phyloP scores from a whole-genome alignment of 805 yeast species.

The Nakazawaea wickerhamii region DNA sequence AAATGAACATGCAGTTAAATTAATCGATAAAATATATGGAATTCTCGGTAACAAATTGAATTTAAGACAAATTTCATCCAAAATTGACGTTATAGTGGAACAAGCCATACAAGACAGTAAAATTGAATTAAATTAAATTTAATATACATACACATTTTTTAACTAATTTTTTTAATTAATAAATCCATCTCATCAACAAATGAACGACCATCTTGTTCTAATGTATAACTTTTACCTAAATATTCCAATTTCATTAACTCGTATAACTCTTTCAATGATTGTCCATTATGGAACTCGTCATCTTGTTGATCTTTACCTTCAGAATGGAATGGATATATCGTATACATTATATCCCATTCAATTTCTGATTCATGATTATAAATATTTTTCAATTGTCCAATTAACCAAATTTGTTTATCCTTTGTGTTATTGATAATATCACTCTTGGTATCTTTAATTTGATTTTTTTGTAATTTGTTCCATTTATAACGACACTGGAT shows the following conservation, averaged over 20 bases:
- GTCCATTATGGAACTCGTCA: not conserved
- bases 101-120: slow-evolving; percentile 3
- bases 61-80: not conserved
- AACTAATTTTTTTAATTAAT: slow-evolving; percentile 5
- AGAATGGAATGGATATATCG: slow-evolving; percentile 7
- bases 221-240: not conserved
- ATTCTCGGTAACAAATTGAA: slow-evolving; percentile 3
- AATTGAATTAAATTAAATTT: slow-evolving; percentile 3
- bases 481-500: slow-evolving; percentile 96
- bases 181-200: slow-evolving; percentile 6
- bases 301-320: not conserved
- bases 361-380: slow-evolving; percentile 7
- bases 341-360: slow-evolving; percentile 11
- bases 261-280: slow-evolving; percentile 1
- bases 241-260: slow-evolving; percentile 8
- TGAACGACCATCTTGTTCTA: slow-evolving; percentile 1
- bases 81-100: slow-evolving; percentile 1
- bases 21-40: slow-evolving; percentile 10
- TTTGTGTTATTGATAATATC: not conserved
- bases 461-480: slow-evolving; percentile 68
- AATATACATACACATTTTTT: not conserved
- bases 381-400: slow-evolving; percentile 8
- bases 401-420: slow-evolving; percentile 9
- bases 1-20: not conserved
- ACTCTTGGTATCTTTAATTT: not conserved